Conservation (phyloP, 2,329 filamentous ascomycete genomes). For the Penicillium crustosum region DNA sequence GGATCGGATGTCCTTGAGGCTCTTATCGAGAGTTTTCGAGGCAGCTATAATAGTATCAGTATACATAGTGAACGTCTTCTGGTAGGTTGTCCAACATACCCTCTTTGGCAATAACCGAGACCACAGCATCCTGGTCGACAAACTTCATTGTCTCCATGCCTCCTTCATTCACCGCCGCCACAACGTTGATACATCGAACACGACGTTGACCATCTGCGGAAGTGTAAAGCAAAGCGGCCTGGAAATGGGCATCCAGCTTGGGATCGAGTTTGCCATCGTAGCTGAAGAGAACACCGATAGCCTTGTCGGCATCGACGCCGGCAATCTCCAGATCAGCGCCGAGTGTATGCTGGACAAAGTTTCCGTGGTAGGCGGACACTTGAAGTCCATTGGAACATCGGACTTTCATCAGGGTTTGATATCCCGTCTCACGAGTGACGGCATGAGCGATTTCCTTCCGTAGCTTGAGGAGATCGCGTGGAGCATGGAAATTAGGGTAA, state of each 20-base stretch:
- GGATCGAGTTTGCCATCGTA: constrained; percentile 98
- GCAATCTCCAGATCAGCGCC: constrained; percentile 94
- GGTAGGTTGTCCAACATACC: constrained; percentile 33
- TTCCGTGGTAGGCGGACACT: constrained; percentile 89
- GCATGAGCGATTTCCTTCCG: constrained; percentile 82
- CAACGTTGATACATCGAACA: constrained; percentile 88
- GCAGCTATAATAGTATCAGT: constrained; percentile 56
- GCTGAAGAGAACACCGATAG: constrained; percentile 83
- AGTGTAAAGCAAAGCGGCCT: constrained; percentile 91
- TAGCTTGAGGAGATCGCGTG: constrained; percentile 79
- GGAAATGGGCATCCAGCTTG: constrained; percentile 96
- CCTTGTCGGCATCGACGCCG: constrained; percentile 88
- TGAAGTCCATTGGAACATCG: constrained; percentile 96
- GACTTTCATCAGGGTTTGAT: constrained; percentile 96
- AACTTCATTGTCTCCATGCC: constrained; percentile 84
- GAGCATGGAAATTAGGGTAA: constrained; percentile 92
- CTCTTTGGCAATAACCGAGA: constrained; percentile 87
- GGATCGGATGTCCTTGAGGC: constrained; percentile 80
- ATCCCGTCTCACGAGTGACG: constrained; percentile 86
- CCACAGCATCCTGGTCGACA: constrained; percentile 92
- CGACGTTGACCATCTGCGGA: constrained; percentile 84
- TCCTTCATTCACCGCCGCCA: constrained; percentile 85
- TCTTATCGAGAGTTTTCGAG: constrained; percentile 73
- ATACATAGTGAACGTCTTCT: constrained; percentile 3
- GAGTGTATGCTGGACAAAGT: constrained; percentile 93